These are phyloP conservation scores for Tetracentron sinense DNA, from an alignment of 164 flowering plant species.

Conservation along the genomic window DNA sequence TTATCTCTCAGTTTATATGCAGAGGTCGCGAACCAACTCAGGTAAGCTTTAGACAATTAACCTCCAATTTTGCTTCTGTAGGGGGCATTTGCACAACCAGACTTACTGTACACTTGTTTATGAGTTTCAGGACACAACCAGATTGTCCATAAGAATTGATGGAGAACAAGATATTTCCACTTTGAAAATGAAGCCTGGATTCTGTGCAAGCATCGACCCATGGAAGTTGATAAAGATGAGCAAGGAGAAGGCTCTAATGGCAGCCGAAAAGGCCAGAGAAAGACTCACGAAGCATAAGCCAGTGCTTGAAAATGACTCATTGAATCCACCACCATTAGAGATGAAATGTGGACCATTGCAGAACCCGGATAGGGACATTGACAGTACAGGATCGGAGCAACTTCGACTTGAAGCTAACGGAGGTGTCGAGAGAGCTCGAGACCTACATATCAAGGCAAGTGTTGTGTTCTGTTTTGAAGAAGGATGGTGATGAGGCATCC, in stretches of 20 bases:
- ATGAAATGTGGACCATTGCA: conserved; percentile 45
- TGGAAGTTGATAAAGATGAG: conserved; percentile 79
- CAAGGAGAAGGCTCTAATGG: conserved; percentile 69
- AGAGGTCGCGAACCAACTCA: conserved; percentile 34
- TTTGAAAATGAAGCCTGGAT: conserved; percentile 63
- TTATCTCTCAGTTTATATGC: conserved; percentile 48
- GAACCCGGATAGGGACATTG: conserved; percentile 29
- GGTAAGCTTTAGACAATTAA: conserved; percentile 24
- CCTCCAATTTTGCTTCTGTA: background rate
- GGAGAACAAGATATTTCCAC: too few relatives aligned
- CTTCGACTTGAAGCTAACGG: conserved; percentile 82
- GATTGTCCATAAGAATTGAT: conserved; percentile 63
- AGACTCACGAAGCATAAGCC: conserved; percentile 40
- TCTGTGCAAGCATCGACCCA: too few relatives aligned
- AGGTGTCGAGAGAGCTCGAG: too few relatives aligned
- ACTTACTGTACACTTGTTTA: conserved; percentile 1
- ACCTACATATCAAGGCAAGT: conserved; percentile 89
- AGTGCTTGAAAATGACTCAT: conserved; percentile 23
- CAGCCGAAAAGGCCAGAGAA: conserved; percentile 84
- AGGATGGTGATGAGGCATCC: conserved; percentile 53
- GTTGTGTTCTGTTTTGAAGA: too few relatives aligned
- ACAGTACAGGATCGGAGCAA: conserved; percentile 39
- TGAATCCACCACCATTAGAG: conserved; percentile 83
- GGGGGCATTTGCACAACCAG: background rate
- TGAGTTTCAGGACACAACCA: conserved; percentile 43